Evolutionary conservation across 208 protist species (phyloP), one percentile per base, ranked within the genome.

Genomic region (Wallacemonas rigidus): DNA sequence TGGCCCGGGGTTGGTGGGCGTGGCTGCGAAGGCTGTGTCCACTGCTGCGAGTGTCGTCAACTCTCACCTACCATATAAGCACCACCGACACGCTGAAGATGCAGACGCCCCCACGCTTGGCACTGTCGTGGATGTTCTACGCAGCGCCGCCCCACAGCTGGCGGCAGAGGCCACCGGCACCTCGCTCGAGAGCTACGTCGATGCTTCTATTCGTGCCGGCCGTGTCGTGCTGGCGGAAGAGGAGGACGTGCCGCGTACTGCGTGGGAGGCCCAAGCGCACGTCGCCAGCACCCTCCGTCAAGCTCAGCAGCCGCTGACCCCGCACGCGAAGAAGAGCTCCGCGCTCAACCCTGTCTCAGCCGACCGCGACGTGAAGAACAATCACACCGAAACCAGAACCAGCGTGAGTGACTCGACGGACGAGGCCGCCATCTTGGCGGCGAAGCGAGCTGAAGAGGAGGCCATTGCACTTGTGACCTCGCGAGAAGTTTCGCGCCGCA

Each of bases 151-250:
- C 3, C 60, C 60, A 8, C 60, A 65, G n/a, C 40, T 65, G 11
- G 60, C 40, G 8, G 43, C 41, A 38, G 65, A 83, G 17, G 72
- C 61, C 14, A 43, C 50, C 2, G 71, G 71, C 36, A 50, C 55
- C 39, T 72, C 71, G 36, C 55, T 89, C 11, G 77, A 74, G 4
- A 54, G 73, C 15, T 82, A 75, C 55, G 75, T 82, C 26, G 81
- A 89, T 69, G 72, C 68, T 12, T 71, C 79, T 14, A 80, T 89
- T 50, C 84, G 81, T 26, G 77, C 69, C 51, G 77, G 78, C 41
- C 55, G 48, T 11, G 76, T 80, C 41, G 69, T 85, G 57, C 75
- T 83, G 40, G 76, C 72, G 67, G 69, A 78, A 40, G 79, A 81
- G n/a, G 62, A 76, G 38, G 55, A 51, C 43, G 41, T 56, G 26